Evolutionary conservation across 495 filamentous ascomycete species (phyloP).

Genomic region (Penicillium maclennaniae): DNA sequence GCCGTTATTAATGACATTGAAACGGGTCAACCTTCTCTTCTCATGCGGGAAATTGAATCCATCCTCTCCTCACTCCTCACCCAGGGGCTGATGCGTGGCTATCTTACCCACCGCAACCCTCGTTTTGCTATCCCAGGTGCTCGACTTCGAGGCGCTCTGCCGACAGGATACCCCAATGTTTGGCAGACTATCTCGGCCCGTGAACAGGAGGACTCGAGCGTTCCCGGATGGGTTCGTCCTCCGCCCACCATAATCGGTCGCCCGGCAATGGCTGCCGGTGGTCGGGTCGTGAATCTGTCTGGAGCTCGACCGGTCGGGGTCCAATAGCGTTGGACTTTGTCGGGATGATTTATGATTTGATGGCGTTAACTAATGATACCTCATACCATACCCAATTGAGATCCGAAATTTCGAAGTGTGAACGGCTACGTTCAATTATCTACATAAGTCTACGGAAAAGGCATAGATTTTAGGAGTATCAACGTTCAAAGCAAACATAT

Average conservation of each 20-base stretch:
- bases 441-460: not conserved
- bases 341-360: not conserved
- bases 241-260: constrained; percentile 17
- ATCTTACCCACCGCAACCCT: constrained; percentile 69
- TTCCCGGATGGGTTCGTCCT: constrained; percentile 56
- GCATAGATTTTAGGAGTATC: too few relatives aligned
- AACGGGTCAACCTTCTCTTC: constrained; percentile 39
- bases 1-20: constrained; percentile 11
- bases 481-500: too few relatives aligned
- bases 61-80: constrained; percentile 72
- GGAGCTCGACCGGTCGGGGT: constrained; percentile 51
- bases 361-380: constrained; percentile 5
- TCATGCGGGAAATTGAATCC: constrained; percentile 69
- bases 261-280: constrained; percentile 27
- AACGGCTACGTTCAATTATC: not conserved
- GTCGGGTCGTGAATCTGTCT: constrained; percentile 51
- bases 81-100: constrained; percentile 83
- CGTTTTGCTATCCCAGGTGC: constrained; percentile 82
- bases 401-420: not conserved
- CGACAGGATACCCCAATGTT: constrained; percentile 59
- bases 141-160: constrained; percentile 56
- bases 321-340: constrained; percentile 16
- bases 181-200: constrained; percentile 54
- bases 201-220: constrained; percentile 36
- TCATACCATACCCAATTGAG: not conserved